Evolutionary conservation across 2,329 filamentous ascomycete species (phyloP).

Genomic region (Diaporthe amygdali): DNA sequence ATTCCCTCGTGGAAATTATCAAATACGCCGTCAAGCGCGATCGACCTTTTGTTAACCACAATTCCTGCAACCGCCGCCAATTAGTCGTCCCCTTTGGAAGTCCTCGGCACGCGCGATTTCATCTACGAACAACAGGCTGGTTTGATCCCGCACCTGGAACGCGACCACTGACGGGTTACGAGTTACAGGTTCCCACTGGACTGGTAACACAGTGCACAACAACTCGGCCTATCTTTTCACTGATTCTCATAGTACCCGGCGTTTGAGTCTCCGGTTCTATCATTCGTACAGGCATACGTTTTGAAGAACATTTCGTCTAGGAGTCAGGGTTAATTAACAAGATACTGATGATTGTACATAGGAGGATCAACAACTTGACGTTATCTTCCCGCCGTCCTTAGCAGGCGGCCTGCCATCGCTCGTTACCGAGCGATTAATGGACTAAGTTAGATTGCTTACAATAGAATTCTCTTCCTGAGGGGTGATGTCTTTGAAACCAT

Average conservation of each 20-base stretch:
- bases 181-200: constrained; percentile 27
- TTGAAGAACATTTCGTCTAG: constrained; percentile 4
- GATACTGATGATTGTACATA: constrained; percentile 27
- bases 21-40: background rate
- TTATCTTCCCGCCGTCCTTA: background rate
- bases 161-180: constrained; percentile 26
- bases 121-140: constrained; percentile 25
- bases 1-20: background rate
- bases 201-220: constrained; percentile 25
- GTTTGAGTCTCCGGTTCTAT: background rate
- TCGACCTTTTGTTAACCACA: background rate
- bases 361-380: constrained; percentile 12
- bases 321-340: constrained; percentile 18
- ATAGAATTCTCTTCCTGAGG: background rate
- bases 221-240: constrained; percentile 16
- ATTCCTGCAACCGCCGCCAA: background rate
- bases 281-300: background rate
- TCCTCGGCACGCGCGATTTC: constrained; percentile 2
- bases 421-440: constrained; percentile 1
- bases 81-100: background rate
- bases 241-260: constrained; percentile 26
- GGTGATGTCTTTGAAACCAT: background rate
- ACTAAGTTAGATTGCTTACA: constrained; percentile 14
- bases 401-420: background rate
- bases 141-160: constrained; percentile 26